phyloP scores from a whole-genome alignment of 805 yeast genomes.

The Candida lessepsii region DNA sequence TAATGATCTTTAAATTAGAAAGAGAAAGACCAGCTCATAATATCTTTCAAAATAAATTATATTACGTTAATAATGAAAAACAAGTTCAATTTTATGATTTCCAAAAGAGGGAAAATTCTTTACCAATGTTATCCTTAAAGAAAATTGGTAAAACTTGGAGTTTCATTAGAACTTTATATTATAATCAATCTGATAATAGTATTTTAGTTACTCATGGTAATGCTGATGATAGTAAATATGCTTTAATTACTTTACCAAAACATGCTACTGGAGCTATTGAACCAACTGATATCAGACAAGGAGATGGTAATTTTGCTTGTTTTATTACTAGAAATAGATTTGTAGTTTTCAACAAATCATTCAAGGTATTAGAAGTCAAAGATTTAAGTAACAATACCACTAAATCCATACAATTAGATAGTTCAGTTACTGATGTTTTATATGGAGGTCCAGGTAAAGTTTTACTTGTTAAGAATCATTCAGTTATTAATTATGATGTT shows the following conservation, averaged over 20 bases:
- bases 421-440: slow-evolving; percentile 67
- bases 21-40: slow-evolving; percentile 96
- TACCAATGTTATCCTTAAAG: slow-evolving; percentile 81
- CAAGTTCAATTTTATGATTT: slow-evolving; percentile 82
- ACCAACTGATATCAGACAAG: slow-evolving; percentile 76
- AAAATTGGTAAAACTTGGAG: slow-evolving; percentile 85
- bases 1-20: slow-evolving; percentile 95
- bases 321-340: slow-evolving; percentile 95
- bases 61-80: slow-evolving; percentile 77
- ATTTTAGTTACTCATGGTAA: slow-evolving; percentile 79
- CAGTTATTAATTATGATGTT: slow-evolving; percentile 83
- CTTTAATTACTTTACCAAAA: slow-evolving; percentile 75
- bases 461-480: slow-evolving; percentile 65
- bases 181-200: slow-evolving; percentile 90
- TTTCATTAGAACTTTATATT: slow-evolving; percentile 78
- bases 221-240: slow-evolving; percentile 64
- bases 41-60: slow-evolving; percentile 67
- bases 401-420: slow-evolving; percentile 71
- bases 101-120: slow-evolving; percentile 57
- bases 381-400: slow-evolving; percentile 82
- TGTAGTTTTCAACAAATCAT: slow-evolving; percentile 67
- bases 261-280: slow-evolving; percentile 93
- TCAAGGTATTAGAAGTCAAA: slow-evolving; percentile 73
- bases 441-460: slow-evolving; percentile 82
- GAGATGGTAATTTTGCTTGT: slow-evolving; percentile 80